Percentiles rank a stretch among this genome's conserved stretches.
These are phyloP conservation scores for Bertia moriformis DNA, from an alignment of 2,329 filamentous ascomycete species.

Conservation along the genomic window DNA sequence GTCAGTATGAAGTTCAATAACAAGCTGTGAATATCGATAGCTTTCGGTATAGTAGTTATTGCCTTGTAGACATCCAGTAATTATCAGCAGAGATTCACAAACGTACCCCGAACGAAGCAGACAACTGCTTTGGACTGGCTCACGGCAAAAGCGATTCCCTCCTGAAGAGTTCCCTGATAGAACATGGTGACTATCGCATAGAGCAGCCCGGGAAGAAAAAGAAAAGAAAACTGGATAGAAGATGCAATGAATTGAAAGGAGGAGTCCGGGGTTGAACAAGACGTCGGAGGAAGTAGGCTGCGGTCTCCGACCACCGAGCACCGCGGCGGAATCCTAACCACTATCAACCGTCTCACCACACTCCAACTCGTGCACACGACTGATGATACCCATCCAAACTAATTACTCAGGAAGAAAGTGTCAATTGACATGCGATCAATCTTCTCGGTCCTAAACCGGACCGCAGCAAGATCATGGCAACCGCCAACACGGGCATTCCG, in stretches of 20 bases:
- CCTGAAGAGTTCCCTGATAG: constrained; percentile 65
- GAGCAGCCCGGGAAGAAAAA: constrained; percentile 2
- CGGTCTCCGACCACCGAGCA: no score
- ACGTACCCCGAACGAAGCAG: constrained; percentile 68
- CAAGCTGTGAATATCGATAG: no score
- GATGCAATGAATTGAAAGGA: no score
- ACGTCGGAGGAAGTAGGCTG: no score
- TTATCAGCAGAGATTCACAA: not conserved
- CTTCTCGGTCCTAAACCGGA: constrained; percentile 10
- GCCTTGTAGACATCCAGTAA: no score
- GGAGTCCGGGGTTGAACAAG: no score
- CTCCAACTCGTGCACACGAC: no score
- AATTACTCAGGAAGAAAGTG: no score
- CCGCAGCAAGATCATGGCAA: constrained; percentile 9
- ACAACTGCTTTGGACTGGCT: constrained; percentile 63
- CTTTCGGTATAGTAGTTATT: no score
- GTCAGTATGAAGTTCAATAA: constrained; percentile 1
- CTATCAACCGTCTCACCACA: no score
- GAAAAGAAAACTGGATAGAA: not conserved
- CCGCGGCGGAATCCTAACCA: no score
- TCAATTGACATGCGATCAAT: constrained; percentile 5
- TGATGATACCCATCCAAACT: no score
- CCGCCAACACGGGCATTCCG: constrained; percentile 8
- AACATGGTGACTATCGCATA: constrained; percentile 44
- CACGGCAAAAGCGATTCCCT: constrained; percentile 65